A percentile compares a stretch with the other conserved stretches of the same genome.
These are phyloP conservation scores for Globisporangium cylindrosporum DNA, from an alignment of 352 stramenopile genomes.

Conservation along the genomic window DNA sequence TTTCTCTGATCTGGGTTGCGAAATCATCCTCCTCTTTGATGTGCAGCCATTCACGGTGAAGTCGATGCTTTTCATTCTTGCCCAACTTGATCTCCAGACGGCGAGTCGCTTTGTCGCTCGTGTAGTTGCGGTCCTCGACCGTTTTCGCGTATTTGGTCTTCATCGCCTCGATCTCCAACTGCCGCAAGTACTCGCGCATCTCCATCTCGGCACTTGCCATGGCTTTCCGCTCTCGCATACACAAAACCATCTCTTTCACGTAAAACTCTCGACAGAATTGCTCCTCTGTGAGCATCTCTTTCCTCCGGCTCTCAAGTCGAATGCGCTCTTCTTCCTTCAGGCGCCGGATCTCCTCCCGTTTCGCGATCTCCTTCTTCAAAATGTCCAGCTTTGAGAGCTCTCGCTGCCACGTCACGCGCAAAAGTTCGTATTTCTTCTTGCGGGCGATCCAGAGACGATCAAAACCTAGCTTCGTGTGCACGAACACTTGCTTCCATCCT, in stretches of 20 bases:
- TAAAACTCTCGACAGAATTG: conserved; percentile 60
- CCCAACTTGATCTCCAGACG: conserved; percentile 75
- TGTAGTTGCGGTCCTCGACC: conserved; percentile 51
- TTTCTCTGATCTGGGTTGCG: conserved; percentile 53
- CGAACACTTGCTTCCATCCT: conserved; percentile 1
- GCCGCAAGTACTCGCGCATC: conserved; percentile 65
- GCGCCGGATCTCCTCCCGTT: conserved; percentile 50
- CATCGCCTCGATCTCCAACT: conserved; percentile 65
- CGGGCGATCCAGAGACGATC: conserved; percentile 44
- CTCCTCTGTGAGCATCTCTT: conserved; percentile 74
- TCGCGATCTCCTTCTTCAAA: conserved; percentile 45
- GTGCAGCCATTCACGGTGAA: conserved; percentile 66
- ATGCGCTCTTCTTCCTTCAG: conserved; percentile 48
- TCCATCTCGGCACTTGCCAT: conserved; percentile 67
- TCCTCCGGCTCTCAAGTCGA: conserved; percentile 35
- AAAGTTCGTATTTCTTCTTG: conserved; percentile 32
- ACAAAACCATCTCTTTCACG: conserved; percentile 54
- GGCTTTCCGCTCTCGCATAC: conserved; percentile 56
- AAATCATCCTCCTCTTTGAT: conserved; percentile 69
- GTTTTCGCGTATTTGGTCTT: conserved; percentile 76
- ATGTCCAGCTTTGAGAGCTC: conserved; percentile 46
- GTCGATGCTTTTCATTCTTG: conserved; percentile 75
- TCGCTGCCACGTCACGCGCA: conserved; percentile 38
- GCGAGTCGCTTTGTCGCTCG: conserved; percentile 63
- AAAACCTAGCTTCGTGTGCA: conserved; percentile 20